Percentiles rank a stretch among this genome's conserved stretches.
Conservation (phyloP, 352 stramenopile species). For the Elongisporangium anandrum region DNA sequence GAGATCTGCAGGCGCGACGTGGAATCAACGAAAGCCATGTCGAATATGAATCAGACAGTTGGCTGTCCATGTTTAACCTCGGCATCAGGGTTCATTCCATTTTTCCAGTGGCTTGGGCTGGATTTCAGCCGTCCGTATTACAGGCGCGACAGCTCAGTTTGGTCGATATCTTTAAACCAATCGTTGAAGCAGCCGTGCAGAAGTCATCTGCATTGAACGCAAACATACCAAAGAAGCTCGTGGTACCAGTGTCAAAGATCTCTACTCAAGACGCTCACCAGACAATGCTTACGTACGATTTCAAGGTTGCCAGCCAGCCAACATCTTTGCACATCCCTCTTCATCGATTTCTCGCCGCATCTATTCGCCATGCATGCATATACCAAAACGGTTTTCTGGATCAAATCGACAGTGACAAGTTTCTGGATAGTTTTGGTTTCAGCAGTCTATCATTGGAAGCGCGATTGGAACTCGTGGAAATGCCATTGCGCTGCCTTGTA, state of each 20-base stretch:
- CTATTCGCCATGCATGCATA: slow-evolving; percentile 64
- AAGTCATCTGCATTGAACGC: slow-evolving; percentile 47
- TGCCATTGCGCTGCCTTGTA: slow-evolving; percentile 76
- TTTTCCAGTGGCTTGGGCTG: slow-evolving; percentile 76
- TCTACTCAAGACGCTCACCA: background rate
- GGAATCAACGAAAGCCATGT: slow-evolving; percentile 74
- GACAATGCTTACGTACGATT: slow-evolving; percentile 43
- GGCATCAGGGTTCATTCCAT: slow-evolving; percentile 84
- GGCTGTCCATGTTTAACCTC: slow-evolving; percentile 87
- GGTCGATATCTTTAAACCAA: slow-evolving; percentile 39
- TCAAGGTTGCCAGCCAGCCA: slow-evolving; percentile 52
- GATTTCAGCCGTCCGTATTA: slow-evolving; percentile 43
- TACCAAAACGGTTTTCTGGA: slow-evolving; percentile 47
- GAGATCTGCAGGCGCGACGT: slow-evolving; percentile 65
- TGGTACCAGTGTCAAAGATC: slow-evolving; percentile 30
- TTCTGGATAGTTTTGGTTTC: slow-evolving; percentile 60
- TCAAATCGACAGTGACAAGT: slow-evolving; percentile 33
- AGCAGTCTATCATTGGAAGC: slow-evolving; percentile 35
- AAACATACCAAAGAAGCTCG: slow-evolving; percentile 44
- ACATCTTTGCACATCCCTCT: slow-evolving; percentile 80
- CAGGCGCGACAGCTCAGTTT: slow-evolving; percentile 22
- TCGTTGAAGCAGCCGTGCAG: slow-evolving; percentile 34
- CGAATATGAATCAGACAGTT: slow-evolving; percentile 87
- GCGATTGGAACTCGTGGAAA: slow-evolving; percentile 64
- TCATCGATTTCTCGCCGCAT: slow-evolving; percentile 74